phyloP scores from a whole-genome alignment of 2,329 filamentous ascomycete species.

The Penicillium sclerotiorum region DNA sequence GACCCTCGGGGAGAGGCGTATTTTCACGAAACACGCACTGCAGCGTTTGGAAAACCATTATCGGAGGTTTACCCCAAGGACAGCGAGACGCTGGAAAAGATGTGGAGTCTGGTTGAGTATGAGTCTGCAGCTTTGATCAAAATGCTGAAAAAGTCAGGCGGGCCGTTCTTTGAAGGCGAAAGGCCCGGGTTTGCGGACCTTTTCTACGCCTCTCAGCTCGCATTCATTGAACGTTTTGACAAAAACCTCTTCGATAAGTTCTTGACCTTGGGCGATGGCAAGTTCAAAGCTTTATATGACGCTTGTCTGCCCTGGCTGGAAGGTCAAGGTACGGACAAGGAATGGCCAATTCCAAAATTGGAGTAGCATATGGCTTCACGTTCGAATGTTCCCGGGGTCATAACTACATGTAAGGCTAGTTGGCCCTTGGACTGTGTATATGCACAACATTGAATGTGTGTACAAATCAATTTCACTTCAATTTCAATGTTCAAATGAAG shows the following conservation, averaged over 20 bases:
- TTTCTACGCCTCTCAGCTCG: constrained; percentile 26
- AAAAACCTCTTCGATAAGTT: constrained; percentile 26
- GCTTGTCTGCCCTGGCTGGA: constrained; percentile 35
- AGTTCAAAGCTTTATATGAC: constrained; percentile 32
- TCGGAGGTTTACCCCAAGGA: constrained; percentile 32
- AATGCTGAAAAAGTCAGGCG: constrained; percentile 36
- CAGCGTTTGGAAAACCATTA: constrained; percentile 31
- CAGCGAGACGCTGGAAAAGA: constrained; percentile 17
- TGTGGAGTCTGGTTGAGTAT: constrained; percentile 23
- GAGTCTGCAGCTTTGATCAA: constrained; percentile 23
- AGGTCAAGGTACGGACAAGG: constrained; percentile 37
- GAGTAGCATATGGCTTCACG: too few relatives aligned
- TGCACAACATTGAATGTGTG: too few relatives aligned
- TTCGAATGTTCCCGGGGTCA: too few relatives aligned
- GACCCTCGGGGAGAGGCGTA: constrained; percentile 35
- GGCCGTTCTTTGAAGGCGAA: constrained; percentile 39
- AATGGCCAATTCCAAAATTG: constrained; percentile 28
- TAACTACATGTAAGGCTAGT: too few relatives aligned
- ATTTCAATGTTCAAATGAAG: too few relatives aligned
- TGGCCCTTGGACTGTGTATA: too few relatives aligned
- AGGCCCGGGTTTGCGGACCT: constrained; percentile 36
- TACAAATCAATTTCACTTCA: too few relatives aligned
- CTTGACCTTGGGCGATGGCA: constrained; percentile 29
- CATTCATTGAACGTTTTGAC: constrained; percentile 29
- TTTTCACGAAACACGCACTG: constrained; percentile 32